Evolutionary conservation across 1,284 basidiomycete genomes (phyloP).

Genomic region (Xanthoconium separans): DNA sequence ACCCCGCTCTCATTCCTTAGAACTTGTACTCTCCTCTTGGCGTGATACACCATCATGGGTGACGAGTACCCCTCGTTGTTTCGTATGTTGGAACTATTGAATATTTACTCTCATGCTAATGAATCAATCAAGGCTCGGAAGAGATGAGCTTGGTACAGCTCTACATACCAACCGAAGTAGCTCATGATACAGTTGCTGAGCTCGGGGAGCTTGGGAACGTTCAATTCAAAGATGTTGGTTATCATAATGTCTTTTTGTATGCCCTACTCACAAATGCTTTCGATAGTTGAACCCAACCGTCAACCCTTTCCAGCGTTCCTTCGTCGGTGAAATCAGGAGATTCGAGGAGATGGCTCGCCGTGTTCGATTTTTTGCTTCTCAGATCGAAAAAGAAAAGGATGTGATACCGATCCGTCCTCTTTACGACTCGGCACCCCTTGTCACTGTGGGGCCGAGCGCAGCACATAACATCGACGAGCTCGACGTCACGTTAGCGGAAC

Average conservation of each 20-base stretch:
- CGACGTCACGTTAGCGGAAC: conserved; percentile 83
- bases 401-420: conserved; percentile 80
- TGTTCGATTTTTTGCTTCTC: conserved; percentile 85
- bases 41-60: conserved; percentile 43
- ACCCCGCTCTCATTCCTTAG: too few species aligned
- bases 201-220: conserved; percentile 95
- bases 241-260: background rate
- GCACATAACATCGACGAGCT: conserved; percentile 95
- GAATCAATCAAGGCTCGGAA: conserved; percentile 70
- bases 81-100: conserved; percentile 45
- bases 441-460: conserved; percentile 86
- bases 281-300: conserved; percentile 88
- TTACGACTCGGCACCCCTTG: conserved; percentile 77
- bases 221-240: conserved; percentile 93
- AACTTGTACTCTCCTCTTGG: background rate
- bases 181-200: conserved; percentile 94
- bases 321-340: conserved; percentile 92
- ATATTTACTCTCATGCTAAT: conserved; percentile 5
- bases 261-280: conserved; percentile 6
- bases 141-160: conserved; percentile 98
- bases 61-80: conserved; percentile 83
- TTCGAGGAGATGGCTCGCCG: conserved; percentile 96
- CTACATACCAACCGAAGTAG: conserved; percentile 96
- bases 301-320: conserved; percentile 98
- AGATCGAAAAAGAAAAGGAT: conserved; percentile 86